These are phyloP conservation scores for Cryphonectria nitschkei DNA, from an alignment of 2,329 filamentous ascomycete genomes.

Conservation along the genomic window DNA sequence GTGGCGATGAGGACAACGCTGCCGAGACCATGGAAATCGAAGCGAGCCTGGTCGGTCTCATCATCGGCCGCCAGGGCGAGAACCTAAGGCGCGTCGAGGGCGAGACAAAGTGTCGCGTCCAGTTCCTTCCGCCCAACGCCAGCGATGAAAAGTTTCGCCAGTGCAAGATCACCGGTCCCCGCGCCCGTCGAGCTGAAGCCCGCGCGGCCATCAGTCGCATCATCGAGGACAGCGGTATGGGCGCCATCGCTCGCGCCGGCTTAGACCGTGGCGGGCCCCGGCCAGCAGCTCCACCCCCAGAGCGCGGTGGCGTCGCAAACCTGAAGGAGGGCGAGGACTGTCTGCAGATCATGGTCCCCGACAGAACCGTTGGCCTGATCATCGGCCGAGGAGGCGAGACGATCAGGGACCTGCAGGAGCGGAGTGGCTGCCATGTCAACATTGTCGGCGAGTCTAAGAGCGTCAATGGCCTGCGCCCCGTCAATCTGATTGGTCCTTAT, in stretches of 20 bases:
- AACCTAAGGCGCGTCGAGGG: conserved; percentile 84
- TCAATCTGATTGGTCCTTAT: conserved; percentile 83
- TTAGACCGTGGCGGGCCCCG: conserved; percentile 48
- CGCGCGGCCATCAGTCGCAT: conserved; percentile 84
- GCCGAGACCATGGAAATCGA: conserved; percentile 85
- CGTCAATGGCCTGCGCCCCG: conserved; percentile 83
- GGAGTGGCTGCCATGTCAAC: conserved; percentile 93
- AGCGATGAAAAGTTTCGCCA: conserved; percentile 73
- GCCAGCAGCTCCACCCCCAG: background rate
- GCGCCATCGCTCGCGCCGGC: conserved; percentile 51
- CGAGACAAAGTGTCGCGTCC: conserved; percentile 81
- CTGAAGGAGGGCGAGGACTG: conserved; percentile 81
- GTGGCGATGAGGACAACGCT: conserved; percentile 64
- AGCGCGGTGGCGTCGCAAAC: conserved; percentile 42
- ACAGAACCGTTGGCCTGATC: conserved; percentile 89
- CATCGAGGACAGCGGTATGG: conserved; percentile 81
- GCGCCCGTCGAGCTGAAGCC: conserved; percentile 73
- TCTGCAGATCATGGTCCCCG: conserved; percentile 92
- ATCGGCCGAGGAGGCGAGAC: conserved; percentile 94
- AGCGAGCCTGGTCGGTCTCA: conserved; percentile 82
- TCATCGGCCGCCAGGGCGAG: conserved; percentile 89
- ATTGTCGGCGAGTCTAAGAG: conserved; percentile 94
- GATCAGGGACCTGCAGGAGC: conserved; percentile 88
- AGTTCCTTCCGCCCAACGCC: conserved; percentile 81
- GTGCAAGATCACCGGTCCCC: conserved; percentile 81